Evolutionary conservation across 768 basidiomycete genomes (phyloP), one percentile per base, ranked within the genome.

Genomic region (Serendipita indica): DNA sequence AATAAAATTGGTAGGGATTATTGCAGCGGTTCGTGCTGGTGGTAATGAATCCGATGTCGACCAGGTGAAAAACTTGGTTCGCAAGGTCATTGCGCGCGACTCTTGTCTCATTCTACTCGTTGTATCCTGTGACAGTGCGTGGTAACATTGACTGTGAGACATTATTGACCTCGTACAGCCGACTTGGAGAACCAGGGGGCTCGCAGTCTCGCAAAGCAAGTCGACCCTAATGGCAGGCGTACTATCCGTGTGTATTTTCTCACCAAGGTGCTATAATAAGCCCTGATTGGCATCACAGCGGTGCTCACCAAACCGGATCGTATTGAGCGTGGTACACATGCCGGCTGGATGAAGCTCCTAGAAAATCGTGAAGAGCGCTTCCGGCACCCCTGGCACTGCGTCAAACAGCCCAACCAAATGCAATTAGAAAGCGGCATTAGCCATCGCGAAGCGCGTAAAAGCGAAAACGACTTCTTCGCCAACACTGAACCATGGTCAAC

Each of bases 181-280:
- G 85, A 89, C 62, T 85, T 84, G 18, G 83, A 88, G 63, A 89
- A 86, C 39, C 86, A 89, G 66, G 82, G 81, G 0, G 86, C 86
- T 0, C 80, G 83, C 60, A 71, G 76, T n/a, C 70, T 89, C 0
- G 79, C 83, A 0, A 82, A 80, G 63, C 54, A 70, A 13, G 69
- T 76, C 49, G 85, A 88, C 61, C 78, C 80, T 0, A 69, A 77
- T 0, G 84, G 86, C 0, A 75, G 74, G 54, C 74, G 84, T 3
- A 89, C 85, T 0, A 82, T 88, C 14, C 85, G 86, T 84, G 61
- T 13, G 75, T 64, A 3, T n/a, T 25, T 25, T n/a, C 18, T n/a
- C 16, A 43, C 27, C 16, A n/a, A 43, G 7, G 18, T 13, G 13
- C 41, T 6, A 6, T 43, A 43, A 25, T 7, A 43, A n/a, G n/a